These are phyloP conservation scores for Isabelozyma heimii DNA, from an alignment of 805 yeast genomes.

Conservation along the genomic window DNA sequence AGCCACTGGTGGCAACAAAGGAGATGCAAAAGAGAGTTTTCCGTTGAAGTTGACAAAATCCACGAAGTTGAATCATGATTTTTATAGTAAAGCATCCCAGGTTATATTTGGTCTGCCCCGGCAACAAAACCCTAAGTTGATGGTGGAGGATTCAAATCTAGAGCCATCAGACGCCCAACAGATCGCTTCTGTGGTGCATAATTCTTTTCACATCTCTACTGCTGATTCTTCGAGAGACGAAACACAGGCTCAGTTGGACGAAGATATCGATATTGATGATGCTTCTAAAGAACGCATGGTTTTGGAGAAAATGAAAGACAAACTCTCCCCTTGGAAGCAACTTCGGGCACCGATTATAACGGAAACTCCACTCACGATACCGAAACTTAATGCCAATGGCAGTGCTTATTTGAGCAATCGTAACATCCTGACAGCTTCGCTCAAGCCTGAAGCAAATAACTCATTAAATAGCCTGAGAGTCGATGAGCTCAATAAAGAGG, in stretches of 20 bases:
- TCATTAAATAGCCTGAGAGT: conserved; percentile 18
- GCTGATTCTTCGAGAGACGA: conserved; percentile 14
- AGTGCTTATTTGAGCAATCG: background rate
- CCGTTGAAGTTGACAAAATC: background rate
- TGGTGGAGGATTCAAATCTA: background rate
- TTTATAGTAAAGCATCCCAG: background rate
- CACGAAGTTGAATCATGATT: background rate
- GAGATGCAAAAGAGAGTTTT: background rate
- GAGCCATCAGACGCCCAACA: background rate
- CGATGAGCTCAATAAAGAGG: conserved; percentile 30
- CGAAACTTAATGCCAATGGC: background rate
- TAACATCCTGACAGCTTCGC: conserved; percentile 4
- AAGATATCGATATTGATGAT: conserved; percentile 15
- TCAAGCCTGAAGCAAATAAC: conserved; percentile 3
- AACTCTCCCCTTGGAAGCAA: conserved; percentile 1
- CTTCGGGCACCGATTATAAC: conserved; percentile 6
- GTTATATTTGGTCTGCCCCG: background rate
- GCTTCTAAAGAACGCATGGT: conserved; percentile 5
- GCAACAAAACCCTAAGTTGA: background rate
- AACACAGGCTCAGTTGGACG: conserved; percentile 20
- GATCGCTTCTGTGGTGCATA: background rate
- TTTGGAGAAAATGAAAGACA: conserved; percentile 6
- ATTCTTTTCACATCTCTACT: conserved; percentile 2
- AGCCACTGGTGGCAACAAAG: background rate
- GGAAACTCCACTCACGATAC: background rate